phyloP scores from a whole-genome alignment of 192 early-diverging fungal genomes.

The Lunasporangiospora selenospora region DNA sequence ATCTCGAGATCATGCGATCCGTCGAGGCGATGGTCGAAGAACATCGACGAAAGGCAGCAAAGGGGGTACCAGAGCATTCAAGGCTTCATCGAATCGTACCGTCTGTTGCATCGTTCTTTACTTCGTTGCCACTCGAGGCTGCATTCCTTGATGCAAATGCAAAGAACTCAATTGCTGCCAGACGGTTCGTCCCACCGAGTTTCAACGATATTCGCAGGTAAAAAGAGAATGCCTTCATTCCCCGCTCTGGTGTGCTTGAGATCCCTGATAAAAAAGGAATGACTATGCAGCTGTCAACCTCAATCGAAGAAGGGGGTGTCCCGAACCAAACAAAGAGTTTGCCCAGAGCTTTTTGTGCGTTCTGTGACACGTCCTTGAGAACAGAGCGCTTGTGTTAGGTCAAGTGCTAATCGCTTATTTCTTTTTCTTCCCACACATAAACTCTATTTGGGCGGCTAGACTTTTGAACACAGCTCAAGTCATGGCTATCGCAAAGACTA shows the following conservation, averaged over 20 bases:
- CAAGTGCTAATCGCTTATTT: too few relatives aligned
- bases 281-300: too few relatives aligned
- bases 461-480: slow-evolving; percentile 92
- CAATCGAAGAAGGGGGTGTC: too few relatives aligned
- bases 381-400: too few relatives aligned
- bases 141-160: slow-evolving; percentile 77
- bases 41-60: slow-evolving; percentile 28
- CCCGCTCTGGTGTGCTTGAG: too few relatives aligned
- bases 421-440: too few relatives aligned
- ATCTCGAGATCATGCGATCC: slow-evolving; percentile 78
- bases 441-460: too few relatives aligned
- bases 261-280: too few relatives aligned
- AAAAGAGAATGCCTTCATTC: too few relatives aligned
- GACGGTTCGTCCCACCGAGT: slow-evolving; percentile 86
- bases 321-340: too few relatives aligned
- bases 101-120: slow-evolving; percentile 85
- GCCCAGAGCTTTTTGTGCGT: too few relatives aligned
- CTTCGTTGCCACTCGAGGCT: slow-evolving; percentile 74
- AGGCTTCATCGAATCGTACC: slow-evolving; percentile 82
- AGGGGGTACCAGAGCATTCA: slow-evolving; percentile 70
- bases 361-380: too few relatives aligned
- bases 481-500: slow-evolving; percentile 71
- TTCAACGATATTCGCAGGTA: slow-evolving; percentile 91
- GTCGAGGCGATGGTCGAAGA: slow-evolving; percentile 83
- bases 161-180: slow-evolving; percentile 71